A percentile compares a stretch with the other conserved stretches of the same genome.
Evolutionary conservation across 257 asterid species (phyloP).

Genomic region (Anisodus tanguticus): DNA sequence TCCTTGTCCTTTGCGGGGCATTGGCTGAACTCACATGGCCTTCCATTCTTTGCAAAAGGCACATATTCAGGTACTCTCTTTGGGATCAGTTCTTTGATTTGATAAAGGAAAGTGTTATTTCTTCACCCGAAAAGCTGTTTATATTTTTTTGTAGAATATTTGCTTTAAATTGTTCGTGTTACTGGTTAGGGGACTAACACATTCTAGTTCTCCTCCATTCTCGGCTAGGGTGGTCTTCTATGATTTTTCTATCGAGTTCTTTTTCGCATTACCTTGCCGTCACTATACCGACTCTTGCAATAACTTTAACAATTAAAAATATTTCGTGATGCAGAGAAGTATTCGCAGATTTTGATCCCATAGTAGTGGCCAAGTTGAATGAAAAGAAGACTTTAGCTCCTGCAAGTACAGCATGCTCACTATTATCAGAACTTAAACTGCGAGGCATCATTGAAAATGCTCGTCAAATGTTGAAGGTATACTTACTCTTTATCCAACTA

Average conservation of each 20-base stretch:
- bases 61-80: slow-evolving; percentile 61
- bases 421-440: slow-evolving; percentile 80
- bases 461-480: slow-evolving; percentile 79
- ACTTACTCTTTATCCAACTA: slow-evolving; percentile 26
- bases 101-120: neutral
- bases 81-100: neutral
- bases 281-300: neutral
- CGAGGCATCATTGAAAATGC: slow-evolving; percentile 91
- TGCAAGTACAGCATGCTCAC: slow-evolving; percentile 79
- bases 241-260: neutral
- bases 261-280: neutral
- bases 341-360: slow-evolving; percentile 80
- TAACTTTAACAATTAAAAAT: neutral
- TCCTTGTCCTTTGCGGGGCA: slow-evolving; percentile 86
- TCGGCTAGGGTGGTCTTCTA: neutral
- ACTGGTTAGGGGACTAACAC: neutral
- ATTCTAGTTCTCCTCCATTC: neutral
- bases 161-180: neutral
- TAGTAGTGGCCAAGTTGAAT: slow-evolving; percentile 79
- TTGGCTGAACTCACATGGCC: slow-evolving; percentile 97
- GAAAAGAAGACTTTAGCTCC: slow-evolving; percentile 76
- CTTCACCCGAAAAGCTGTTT: neutral
- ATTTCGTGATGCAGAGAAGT: slow-evolving; percentile 68
- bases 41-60: slow-evolving; percentile 74
- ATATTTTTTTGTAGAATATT: neutral